Evolutionary conservation across 1,284 basidiomycete genomes (phyloP).

Genomic region (Sporisorium sorghi): DNA sequence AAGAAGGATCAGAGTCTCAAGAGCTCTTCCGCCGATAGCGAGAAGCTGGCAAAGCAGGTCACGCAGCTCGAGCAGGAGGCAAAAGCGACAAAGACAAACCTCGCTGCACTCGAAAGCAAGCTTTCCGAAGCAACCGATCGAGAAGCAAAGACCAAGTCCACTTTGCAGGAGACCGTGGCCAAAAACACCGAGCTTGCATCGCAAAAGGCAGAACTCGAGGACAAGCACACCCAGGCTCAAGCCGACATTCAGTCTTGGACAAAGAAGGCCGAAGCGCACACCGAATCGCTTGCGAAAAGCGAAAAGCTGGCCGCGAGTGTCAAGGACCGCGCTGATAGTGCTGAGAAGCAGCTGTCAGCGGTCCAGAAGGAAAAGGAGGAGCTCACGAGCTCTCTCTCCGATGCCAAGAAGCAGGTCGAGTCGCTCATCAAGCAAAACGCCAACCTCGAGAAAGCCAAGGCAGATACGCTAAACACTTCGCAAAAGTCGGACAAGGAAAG

Average conservation of each 20-base stretch:
- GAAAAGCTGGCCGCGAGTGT: constrained; percentile 23
- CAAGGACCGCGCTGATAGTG: constrained; percentile 16
- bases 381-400: constrained; percentile 27
- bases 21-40: constrained; percentile 12
- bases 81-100: background rate
- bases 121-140: constrained; percentile 25
- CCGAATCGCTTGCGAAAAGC: constrained; percentile 18
- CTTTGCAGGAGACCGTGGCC: constrained; percentile 15
- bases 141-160: constrained; percentile 20
- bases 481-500: constrained; percentile 21
- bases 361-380: constrained; percentile 36
- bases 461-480: constrained; percentile 18
- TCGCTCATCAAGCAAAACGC: constrained; percentile 32
- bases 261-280: constrained; percentile 20
- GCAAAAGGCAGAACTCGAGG: constrained; percentile 17
- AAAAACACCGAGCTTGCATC: constrained; percentile 7
- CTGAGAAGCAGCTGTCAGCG: constrained; percentile 30
- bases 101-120: constrained; percentile 23
- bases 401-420: constrained; percentile 30
- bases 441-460: constrained; percentile 22
- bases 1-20: constrained; percentile 23
- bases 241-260: constrained; percentile 19
- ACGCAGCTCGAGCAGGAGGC: constrained; percentile 25
- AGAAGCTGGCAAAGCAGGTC: constrained; percentile 25
- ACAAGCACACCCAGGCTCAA: constrained; percentile 26